These are phyloP conservation scores for Colletotrichum cuscutae DNA, from an alignment of 2,329 filamentous ascomycete species.

Conservation along the genomic window DNA sequence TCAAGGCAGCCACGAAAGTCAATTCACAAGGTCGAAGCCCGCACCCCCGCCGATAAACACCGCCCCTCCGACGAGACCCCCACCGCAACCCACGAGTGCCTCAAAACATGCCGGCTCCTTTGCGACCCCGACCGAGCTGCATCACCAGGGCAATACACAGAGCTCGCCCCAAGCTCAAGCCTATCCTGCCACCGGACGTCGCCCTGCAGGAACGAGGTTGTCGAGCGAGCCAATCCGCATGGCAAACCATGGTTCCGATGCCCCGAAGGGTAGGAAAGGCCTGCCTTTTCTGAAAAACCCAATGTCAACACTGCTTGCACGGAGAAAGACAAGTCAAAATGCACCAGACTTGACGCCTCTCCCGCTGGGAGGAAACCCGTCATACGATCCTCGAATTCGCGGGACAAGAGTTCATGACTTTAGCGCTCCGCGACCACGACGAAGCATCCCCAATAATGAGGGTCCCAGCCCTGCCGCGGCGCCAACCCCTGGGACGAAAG, in stretches of 20 bases:
- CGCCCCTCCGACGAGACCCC: conserved; percentile 43
- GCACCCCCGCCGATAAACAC: conserved; percentile 50
- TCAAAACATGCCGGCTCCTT: conserved; percentile 54
- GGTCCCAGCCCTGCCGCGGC: background rate
- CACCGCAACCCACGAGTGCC: conserved; percentile 42
- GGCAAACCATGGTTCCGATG: conserved; percentile 47
- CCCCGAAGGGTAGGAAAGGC: conserved; percentile 61
- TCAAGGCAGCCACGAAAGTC: conserved; percentile 38
- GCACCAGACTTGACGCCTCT: conserved; percentile 54
- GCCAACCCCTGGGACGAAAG: conserved; percentile 13
- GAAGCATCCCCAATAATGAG: conserved; percentile 45
- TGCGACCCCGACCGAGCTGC: conserved; percentile 60
- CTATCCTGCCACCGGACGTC: conserved; percentile 48
- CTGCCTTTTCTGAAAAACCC: conserved; percentile 69
- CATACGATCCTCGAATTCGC: conserved; percentile 72
- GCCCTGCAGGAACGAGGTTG: conserved; percentile 54
- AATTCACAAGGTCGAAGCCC: conserved; percentile 43
- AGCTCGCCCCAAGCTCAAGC: background rate
- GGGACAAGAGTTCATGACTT: conserved; percentile 75
- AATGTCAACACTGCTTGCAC: conserved; percentile 67
- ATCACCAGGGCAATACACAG: conserved; percentile 37
- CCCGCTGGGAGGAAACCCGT: conserved; percentile 50
- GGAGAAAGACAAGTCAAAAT: conserved; percentile 64
- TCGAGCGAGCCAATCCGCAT: conserved; percentile 50
- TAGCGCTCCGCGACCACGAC: conserved; percentile 66